Percentiles rank a stretch among this genome's conserved stretches.
Conservation (phyloP, 2,329 filamentous ascomycete genomes). For the Botrytis sinoallii region DNA sequence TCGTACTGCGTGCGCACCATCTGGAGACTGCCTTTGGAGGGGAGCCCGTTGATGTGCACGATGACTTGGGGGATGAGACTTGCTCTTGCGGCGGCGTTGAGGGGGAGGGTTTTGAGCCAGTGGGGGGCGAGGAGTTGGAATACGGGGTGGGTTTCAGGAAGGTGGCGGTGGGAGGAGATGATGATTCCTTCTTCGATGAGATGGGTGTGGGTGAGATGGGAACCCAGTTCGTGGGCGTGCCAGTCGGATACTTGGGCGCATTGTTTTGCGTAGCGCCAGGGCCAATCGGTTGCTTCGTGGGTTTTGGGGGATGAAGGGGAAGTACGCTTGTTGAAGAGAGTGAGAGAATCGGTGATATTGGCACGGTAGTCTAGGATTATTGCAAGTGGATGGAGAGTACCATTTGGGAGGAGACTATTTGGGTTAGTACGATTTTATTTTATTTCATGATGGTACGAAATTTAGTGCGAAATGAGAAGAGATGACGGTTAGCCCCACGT, state of each 20-base stretch:
- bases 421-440: not conserved
- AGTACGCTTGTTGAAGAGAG: constrained; percentile 48
- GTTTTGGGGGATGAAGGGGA: constrained; percentile 35
- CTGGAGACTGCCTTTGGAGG: not conserved
- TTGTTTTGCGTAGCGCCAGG: constrained; percentile 52
- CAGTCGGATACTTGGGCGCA: constrained; percentile 49
- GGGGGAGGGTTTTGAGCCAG: constrained; percentile 49
- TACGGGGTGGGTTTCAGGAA: constrained; percentile 44
- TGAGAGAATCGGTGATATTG: constrained; percentile 44
- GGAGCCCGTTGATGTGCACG: constrained; percentile 36
- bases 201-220: constrained; percentile 47
- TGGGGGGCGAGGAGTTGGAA: constrained; percentile 46
- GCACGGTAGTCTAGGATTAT: constrained; percentile 48
- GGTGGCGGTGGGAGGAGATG: constrained; percentile 44
- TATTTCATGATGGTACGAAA: not conserved
- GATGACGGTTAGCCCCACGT: not conserved
- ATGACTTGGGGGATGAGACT: constrained; percentile 47
- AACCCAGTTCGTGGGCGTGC: constrained; percentile 46
- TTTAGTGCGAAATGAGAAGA: not conserved
- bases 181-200: constrained; percentile 49
- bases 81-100: constrained; percentile 47
- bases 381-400: constrained; percentile 48
- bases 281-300: constrained; percentile 46
- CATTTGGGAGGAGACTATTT: constrained; percentile 32
- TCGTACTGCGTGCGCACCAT: constrained; percentile 7